Conservation (phyloP, 2,329 filamentous ascomycete species). For the Cladosporium cucumerinum region DNA sequence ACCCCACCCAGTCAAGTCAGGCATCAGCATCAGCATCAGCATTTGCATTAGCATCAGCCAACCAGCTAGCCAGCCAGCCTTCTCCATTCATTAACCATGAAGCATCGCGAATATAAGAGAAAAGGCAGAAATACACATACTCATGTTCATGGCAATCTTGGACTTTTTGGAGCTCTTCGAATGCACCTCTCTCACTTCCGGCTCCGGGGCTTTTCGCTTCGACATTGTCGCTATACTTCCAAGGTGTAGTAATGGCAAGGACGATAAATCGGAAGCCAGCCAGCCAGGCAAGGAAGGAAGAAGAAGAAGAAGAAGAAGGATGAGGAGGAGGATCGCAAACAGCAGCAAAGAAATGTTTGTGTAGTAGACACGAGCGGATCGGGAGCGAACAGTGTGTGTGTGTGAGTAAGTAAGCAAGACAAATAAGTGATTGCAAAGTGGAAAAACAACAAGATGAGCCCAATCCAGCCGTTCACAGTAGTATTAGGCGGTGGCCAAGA, state of each 20-base stretch:
- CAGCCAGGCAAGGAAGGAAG: neutral
- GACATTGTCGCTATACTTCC: neutral
- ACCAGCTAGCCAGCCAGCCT: neutral
- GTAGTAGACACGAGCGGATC: neutral
- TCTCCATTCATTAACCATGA: neutral
- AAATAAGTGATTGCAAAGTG: neutral
- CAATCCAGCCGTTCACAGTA: neutral
- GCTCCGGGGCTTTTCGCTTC: neutral
- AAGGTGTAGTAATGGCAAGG: neutral
- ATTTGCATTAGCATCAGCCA: no score
- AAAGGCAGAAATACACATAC: neutral
- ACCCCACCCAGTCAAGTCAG: constrained; percentile 3
- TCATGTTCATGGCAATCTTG: neutral
- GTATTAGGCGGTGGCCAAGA: neutral
- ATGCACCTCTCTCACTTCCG: neutral
- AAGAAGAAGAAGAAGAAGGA: neutral
- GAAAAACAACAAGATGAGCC: neutral
- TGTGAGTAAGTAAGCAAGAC: neutral
- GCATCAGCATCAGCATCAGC: no score
- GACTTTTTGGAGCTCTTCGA: neutral
- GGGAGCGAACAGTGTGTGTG: neutral
- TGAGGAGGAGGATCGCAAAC: neutral
- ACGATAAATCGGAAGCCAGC: neutral
- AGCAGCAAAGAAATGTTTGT: neutral
- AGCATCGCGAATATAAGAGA: neutral